phyloP scores from a whole-genome alignment of 208 protist species.

The Acanthamoeba castellanii region DNA sequence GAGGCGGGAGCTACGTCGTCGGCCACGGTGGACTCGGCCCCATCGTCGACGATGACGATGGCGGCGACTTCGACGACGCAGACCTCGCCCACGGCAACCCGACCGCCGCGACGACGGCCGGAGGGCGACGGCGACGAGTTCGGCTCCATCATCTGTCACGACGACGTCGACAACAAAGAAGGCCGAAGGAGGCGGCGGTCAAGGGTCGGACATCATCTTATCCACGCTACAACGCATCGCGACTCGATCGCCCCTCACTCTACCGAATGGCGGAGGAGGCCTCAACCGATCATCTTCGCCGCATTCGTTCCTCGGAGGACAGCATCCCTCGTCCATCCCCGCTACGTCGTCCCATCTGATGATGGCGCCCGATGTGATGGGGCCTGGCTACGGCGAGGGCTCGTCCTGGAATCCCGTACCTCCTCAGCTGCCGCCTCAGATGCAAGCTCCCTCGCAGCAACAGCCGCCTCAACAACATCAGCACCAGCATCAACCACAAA shows the following conservation, averaged over 20 bases:
- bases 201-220: conserved; percentile 1
- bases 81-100: background rate
- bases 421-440: background rate
- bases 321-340: background rate
- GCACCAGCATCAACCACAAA: background rate
- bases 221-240: conserved; percentile 12
- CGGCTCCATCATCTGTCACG: background rate
- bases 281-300: conserved; percentile 18
- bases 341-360: background rate
- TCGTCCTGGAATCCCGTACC: background rate
- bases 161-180: background rate
- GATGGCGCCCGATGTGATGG: conserved; percentile 6
- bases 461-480: background rate
- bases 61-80: background rate
- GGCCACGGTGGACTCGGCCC: background rate
- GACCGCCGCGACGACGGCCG: background rate
- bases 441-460: background rate
- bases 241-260: conserved; percentile 14
- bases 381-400: background rate
- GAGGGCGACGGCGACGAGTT: background rate
- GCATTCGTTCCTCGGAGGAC: background rate
- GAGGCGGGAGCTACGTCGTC: background rate
- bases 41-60: too few relatives aligned
- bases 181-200: background rate
- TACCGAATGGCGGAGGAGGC: conserved; percentile 25